A percentile compares a stretch with the other conserved stretches of the same genome.
Conservation (phyloP, 2,329 filamentous ascomycete genomes). For the Simplicillium sp. region DNA sequence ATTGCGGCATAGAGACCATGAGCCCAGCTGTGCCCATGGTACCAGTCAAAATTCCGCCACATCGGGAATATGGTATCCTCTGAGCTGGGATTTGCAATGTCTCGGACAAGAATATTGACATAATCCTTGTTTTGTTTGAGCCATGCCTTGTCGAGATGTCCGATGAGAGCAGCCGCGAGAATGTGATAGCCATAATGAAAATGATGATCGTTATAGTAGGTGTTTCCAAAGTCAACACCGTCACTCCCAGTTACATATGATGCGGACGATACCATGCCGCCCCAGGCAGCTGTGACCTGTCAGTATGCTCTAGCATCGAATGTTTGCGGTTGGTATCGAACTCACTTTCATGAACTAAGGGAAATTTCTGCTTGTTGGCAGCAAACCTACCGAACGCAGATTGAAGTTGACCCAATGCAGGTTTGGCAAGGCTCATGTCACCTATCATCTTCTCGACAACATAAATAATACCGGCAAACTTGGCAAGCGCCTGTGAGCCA, state of each 20-base stretch:
- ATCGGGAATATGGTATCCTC: slow-evolving; percentile 71
- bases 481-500: slow-evolving; percentile 50
- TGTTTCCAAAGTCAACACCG: slow-evolving; percentile 81
- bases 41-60: slow-evolving; percentile 85
- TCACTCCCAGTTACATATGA: slow-evolving; percentile 60
- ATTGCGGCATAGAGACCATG: slow-evolving; percentile 62
- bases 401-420: slow-evolving; percentile 54
- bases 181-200: slow-evolving; percentile 86
- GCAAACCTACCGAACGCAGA: slow-evolving; percentile 56
- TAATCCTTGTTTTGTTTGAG: slow-evolving; percentile 62
- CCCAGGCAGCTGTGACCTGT: slow-evolving; percentile 51
- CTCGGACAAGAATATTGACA: slow-evolving; percentile 76
- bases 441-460: slow-evolving; percentile 54
- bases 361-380: slow-evolving; percentile 57
- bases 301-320: slow-evolving; percentile 5
- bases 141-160: slow-evolving; percentile 68
- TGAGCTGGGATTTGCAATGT: slow-evolving; percentile 66
- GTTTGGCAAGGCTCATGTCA: slow-evolving; percentile 45
- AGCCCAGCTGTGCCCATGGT: slow-evolving; percentile 89
- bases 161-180: slow-evolving; percentile 76
- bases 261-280: slow-evolving; percentile 69
- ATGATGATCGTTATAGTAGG: slow-evolving; percentile 69
- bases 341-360: slow-evolving; percentile 55
- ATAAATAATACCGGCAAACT: slow-evolving; percentile 63
- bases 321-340: slow-evolving; percentile 2